Evolutionary conservation across 768 basidiomycete genomes (phyloP), one percentile per base, ranked within the genome.

Genomic region (Phlebiopsis flavidoalba): DNA sequence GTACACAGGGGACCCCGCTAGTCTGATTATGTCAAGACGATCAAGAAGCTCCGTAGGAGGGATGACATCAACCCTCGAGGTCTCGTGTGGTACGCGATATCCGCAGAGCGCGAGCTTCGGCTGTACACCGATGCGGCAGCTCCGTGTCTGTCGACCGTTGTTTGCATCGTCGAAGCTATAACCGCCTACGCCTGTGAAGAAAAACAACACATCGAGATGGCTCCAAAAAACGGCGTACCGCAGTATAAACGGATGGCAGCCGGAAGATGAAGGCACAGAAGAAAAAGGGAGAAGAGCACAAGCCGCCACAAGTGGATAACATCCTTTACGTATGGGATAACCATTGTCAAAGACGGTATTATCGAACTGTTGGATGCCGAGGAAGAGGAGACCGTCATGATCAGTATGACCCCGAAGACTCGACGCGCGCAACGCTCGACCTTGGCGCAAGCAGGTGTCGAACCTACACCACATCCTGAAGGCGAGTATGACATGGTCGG

Each of bases 341-440:
- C 33, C 75, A n/a, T 99, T 56, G 77, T 98, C 59, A 89, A 91
- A 66, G 83, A 84, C 17, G 97, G 97, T 60, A 84, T 97, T 47
- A 84, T 99, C 62, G 97, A 99, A 75, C 78, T 97, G 52, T 76
- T 99, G 70, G 97, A 99, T 74, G 96, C 97, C 0, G 97, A 98
- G 71, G 97, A 99, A 73, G 97, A 99, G 76, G 97, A 99, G 73
- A 98, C 96, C 0, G 95, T 98, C 58, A 96, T 99, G 92, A 99
- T 99, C 63, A 94, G 93, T 57, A 99, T 99, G 97, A 94, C 93
- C 3, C 93, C 2, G 94, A 98, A 68, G 97, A 98, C 72, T 99
- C 57, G 93, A 97, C 73, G 87, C 85, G n/a, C n/a, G n/a, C n/a
- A n/a, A n/a, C 64, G 92, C 92, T 12, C 79, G 93, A 57, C 68